These are phyloP conservation scores for Prunus davidiana DNA, from an alignment of 306 rosid species.

Conservation along the genomic window DNA sequence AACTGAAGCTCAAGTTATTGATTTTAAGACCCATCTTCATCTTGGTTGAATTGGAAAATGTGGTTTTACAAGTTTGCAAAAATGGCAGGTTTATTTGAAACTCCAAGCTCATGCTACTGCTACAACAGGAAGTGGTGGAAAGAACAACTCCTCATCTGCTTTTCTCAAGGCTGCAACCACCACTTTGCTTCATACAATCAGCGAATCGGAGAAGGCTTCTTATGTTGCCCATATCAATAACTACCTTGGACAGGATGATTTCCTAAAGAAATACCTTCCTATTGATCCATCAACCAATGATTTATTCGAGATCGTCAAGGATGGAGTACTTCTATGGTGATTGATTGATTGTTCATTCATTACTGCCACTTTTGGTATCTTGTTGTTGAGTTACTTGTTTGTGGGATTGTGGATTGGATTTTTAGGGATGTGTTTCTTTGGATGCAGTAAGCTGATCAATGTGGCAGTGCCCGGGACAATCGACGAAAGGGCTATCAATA, in stretches of 20 bases:
- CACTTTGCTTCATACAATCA: constrained; percentile 94
- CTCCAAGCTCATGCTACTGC: constrained; percentile 74
- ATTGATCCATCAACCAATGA: constrained; percentile 85
- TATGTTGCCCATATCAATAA: constrained; percentile 87
- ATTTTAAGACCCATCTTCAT: background rate
- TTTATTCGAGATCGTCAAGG: constrained; percentile 83
- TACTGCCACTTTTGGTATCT: background rate
- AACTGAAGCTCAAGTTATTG: background rate
- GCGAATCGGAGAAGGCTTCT: constrained; percentile 96
- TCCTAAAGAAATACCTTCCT: constrained; percentile 75
- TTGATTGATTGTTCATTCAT: background rate
- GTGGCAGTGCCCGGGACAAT: constrained; percentile 96
- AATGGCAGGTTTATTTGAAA: constrained; percentile 68
- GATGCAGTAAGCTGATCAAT: constrained; percentile 90
- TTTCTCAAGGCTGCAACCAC: constrained; percentile 95
- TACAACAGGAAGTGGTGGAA: constrained; percentile 67
- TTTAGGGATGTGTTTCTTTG: background rate
- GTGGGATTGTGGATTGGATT: constrained; percentile 5
- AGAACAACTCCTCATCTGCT: constrained; percentile 64
- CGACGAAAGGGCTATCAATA: constrained; percentile 91
- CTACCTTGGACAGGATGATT: constrained; percentile 79
- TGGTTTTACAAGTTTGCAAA: background rate
- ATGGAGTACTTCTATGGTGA: constrained; percentile 96
- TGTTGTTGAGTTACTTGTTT: background rate
- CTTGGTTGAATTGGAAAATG: background rate